phyloP scores from a whole-genome alignment of 768 basidiomycete genomes.

The Royoungia palumana region DNA sequence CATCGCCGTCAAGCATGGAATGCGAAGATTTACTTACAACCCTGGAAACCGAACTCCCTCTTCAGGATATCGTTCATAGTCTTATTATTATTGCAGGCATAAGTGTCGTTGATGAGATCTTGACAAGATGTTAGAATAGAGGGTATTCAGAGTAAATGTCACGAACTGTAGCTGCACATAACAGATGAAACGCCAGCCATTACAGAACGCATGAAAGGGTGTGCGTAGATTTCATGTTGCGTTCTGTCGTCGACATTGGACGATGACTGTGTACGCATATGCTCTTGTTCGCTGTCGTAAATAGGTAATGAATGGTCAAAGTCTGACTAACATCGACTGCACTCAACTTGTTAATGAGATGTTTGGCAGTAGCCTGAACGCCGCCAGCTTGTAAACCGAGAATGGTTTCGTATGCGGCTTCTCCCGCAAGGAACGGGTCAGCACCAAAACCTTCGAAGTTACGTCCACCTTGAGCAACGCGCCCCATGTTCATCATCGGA shows the following conservation, averaged over 20 bases:
- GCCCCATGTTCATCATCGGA: conserved; percentile 87
- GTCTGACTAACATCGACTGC: neutral
- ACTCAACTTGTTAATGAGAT: conserved; percentile 68
- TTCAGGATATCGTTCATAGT: conserved; percentile 61
- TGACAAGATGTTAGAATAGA: conserved; percentile 1
- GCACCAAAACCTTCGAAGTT: conserved; percentile 97
- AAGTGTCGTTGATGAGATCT: conserved; percentile 58
- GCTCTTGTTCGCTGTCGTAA: conserved; percentile 34
- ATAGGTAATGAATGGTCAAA: neutral
- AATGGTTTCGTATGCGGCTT: conserved; percentile 72
- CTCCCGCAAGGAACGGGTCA: conserved; percentile 85
- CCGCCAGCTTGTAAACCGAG: conserved; percentile 78
- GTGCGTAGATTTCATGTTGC: conserved; percentile 55
- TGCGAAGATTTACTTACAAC: conserved; percentile 37
- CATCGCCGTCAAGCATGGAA: neutral
- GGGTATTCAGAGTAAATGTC: neutral
- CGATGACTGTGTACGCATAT: conserved; percentile 30
- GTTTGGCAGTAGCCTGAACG: conserved; percentile 86
- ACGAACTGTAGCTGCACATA: conserved; percentile 59
- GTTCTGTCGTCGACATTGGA: conserved; percentile 41
- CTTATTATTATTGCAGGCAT: conserved; percentile 62
- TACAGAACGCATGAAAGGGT: conserved; percentile 57
- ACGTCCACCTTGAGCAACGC: conserved; percentile 73
- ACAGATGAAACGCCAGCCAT: conserved; percentile 63
- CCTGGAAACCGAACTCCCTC: conserved; percentile 63